Conservation (phyloP, 1,284 basidiomycete genomes). For the Ustilago esculenta region DNA sequence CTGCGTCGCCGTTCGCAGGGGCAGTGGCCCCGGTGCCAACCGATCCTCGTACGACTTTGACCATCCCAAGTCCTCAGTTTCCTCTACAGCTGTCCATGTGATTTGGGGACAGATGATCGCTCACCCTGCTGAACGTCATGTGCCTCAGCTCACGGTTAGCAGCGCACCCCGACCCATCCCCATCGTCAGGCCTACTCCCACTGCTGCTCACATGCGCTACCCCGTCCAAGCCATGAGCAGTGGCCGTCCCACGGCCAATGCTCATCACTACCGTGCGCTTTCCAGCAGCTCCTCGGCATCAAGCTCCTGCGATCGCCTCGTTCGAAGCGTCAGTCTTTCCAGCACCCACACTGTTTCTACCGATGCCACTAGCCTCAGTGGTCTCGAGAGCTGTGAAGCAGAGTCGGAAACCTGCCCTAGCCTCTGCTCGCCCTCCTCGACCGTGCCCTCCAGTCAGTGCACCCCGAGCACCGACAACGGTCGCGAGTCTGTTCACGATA, state of each 20-base stretch:
- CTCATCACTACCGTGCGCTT: constrained; percentile 13
- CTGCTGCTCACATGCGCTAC: constrained; percentile 6
- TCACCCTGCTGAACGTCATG: background rate
- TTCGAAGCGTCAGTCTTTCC: constrained; percentile 32
- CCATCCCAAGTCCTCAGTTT: constrained; percentile 2
- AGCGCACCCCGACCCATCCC: constrained; percentile 31
- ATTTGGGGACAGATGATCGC: constrained; percentile 47
- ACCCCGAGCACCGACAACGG: constrained; percentile 15
- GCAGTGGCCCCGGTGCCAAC: constrained; percentile 43
- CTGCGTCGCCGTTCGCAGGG: constrained; percentile 53
- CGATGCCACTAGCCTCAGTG: constrained; percentile 32
- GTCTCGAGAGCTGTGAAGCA: constrained; percentile 1
- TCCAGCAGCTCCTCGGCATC: constrained; percentile 28
- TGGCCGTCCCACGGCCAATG: background rate
- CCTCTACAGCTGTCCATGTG: constrained; percentile 22
- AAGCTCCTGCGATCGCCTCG: constrained; percentile 19
- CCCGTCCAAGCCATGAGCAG: constrained; percentile 17
- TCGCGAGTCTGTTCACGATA: constrained; percentile 25
- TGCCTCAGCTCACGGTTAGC: constrained; percentile 33
- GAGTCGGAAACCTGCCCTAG: constrained; percentile 36
- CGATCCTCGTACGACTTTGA: constrained; percentile 24
- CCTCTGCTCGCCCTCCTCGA: constrained; percentile 36
- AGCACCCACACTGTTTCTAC: constrained; percentile 37
- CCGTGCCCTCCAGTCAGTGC: constrained; percentile 15
- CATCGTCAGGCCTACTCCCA: constrained; percentile 28